A percentile compares a stretch with the other conserved stretches of the same genome.
phyloP scores from a whole-genome alignment of 805 yeast species.

The Spathaspora gorwiae region DNA sequence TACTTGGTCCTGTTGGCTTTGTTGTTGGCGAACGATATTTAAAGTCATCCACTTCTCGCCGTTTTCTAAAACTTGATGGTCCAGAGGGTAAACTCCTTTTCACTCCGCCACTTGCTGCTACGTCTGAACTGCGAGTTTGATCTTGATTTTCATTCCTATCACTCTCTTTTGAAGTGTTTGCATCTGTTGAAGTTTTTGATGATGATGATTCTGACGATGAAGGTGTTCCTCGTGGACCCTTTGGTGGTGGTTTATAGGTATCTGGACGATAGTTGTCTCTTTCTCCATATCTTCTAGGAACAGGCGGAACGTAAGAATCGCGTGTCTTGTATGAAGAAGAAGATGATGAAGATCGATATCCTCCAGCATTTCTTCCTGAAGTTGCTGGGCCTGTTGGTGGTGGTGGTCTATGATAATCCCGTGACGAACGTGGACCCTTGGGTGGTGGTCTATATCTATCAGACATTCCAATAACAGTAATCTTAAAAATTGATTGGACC shows the following conservation, averaged over 20 bases:
- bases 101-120: neutral
- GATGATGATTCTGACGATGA: neutral
- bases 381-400: conserved; percentile 26
- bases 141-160: neutral
- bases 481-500: too few relatives aligned
- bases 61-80: conserved; percentile 15
- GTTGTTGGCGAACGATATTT: conserved; percentile 2
- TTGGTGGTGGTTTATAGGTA: conserved; percentile 2
- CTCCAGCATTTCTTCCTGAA: conserved; percentile 4
- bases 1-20: neutral
- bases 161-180: neutral
- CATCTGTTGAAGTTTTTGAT: neutral
- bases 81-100: conserved; percentile 14
- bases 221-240: neutral
- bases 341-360: conserved; percentile 6
- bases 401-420: conserved; percentile 8
- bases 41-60: conserved; percentile 3
- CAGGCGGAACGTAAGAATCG: conserved; percentile 12
- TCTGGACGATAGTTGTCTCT: conserved; percentile 19
- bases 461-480: conserved; percentile 18
- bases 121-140: neutral
- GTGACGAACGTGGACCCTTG: conserved; percentile 21
- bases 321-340: neutral
- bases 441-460: conserved; percentile 28
- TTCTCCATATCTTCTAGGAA: conserved; percentile 17